A percentile compares a stretch with the other conserved stretches of the same genome.
Conservation (phyloP, 2,329 filamentous ascomycete species). For the Ilyonectria robusta region DNA sequence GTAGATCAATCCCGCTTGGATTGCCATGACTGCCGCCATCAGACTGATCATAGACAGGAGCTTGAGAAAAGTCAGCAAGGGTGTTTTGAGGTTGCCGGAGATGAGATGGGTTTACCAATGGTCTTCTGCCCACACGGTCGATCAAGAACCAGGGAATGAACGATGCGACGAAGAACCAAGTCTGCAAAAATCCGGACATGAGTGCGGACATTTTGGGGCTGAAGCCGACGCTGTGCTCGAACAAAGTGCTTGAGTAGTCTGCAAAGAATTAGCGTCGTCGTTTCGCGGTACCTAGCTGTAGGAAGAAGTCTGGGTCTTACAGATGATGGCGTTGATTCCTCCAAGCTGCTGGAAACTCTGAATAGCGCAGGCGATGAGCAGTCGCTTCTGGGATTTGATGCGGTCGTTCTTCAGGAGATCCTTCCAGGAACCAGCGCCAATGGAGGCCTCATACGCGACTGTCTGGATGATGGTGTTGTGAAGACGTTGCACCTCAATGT, state of each 20-base stretch:
- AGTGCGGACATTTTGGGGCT: constrained; percentile 60
- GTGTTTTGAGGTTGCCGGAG: background rate
- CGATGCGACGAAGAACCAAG: constrained; percentile 58
- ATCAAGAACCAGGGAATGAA: constrained; percentile 53
- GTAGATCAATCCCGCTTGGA: constrained; percentile 58
- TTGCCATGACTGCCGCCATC: constrained; percentile 58
- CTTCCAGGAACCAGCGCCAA: constrained; percentile 49
- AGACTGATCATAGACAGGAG: constrained; percentile 57
- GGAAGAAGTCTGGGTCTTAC: constrained; percentile 32
- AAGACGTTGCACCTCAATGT: constrained; percentile 41
- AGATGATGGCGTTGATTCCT: constrained; percentile 65
- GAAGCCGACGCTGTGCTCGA: constrained; percentile 61
- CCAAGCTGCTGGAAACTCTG: constrained; percentile 60
- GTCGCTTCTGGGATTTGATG: constrained; percentile 51
- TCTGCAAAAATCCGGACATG: constrained; percentile 67
- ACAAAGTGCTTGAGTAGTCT: constrained; percentile 63
- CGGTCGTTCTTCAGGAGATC: constrained; percentile 51
- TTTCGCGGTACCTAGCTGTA: fast-evolving
- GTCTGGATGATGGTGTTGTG: constrained; percentile 52
- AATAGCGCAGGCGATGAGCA: constrained; percentile 51
- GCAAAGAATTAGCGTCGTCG: background rate
- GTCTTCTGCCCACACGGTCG: constrained; percentile 37
- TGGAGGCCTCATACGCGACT: constrained; percentile 50
- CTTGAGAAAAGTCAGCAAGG: constrained; percentile 28
- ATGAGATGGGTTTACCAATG: constrained; percentile 22